Evolutionary conservation across 2,329 filamentous ascomycete genomes (phyloP).

Genomic region (Stenocarpella maydis): DNA sequence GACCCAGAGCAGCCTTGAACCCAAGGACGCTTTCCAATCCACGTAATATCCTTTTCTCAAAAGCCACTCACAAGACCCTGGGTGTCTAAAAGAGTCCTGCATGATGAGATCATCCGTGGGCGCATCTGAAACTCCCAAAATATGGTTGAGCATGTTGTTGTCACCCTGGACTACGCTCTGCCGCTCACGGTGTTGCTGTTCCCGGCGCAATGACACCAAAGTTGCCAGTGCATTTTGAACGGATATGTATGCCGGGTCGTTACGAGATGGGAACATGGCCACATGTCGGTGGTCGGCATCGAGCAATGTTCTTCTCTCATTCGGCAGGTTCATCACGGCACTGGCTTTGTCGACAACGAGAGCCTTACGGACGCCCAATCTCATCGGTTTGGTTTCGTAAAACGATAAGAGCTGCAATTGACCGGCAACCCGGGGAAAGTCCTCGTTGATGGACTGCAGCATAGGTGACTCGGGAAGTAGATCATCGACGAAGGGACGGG

Average conservation of each 20-base stretch:
- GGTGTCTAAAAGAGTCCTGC: conserved; percentile 25
- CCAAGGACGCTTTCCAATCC: conserved; percentile 27
- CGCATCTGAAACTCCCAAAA: neutral
- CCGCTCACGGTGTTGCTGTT: neutral
- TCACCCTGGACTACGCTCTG: neutral
- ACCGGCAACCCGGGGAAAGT: conserved; percentile 42
- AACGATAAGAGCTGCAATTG: conserved; percentile 44
- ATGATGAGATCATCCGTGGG: conserved; percentile 37
- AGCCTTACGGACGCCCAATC: conserved; percentile 37
- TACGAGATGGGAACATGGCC: conserved; percentile 39
- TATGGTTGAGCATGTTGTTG: no score
- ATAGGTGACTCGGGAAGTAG: conserved; percentile 41
- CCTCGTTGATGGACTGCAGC: conserved; percentile 45
- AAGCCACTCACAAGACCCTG: conserved; percentile 36
- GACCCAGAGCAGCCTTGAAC: conserved; percentile 34
- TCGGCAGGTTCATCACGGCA: conserved; percentile 43
- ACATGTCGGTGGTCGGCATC: conserved; percentile 45
- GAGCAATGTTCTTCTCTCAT: conserved; percentile 41
- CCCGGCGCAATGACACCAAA: conserved; percentile 20
- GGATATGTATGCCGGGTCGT: conserved; percentile 40
- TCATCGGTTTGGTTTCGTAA: conserved; percentile 44
- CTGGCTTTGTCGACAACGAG: conserved; percentile 45
- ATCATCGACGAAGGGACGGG: conserved; percentile 44
- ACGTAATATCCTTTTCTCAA: conserved; percentile 13
- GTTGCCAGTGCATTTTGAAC: conserved; percentile 42